Percentiles rank a stretch among this genome's conserved stretches.
Evolutionary conservation across 2,329 filamentous ascomycete species (phyloP).

Genomic region (Ophiostoma sp.): DNA sequence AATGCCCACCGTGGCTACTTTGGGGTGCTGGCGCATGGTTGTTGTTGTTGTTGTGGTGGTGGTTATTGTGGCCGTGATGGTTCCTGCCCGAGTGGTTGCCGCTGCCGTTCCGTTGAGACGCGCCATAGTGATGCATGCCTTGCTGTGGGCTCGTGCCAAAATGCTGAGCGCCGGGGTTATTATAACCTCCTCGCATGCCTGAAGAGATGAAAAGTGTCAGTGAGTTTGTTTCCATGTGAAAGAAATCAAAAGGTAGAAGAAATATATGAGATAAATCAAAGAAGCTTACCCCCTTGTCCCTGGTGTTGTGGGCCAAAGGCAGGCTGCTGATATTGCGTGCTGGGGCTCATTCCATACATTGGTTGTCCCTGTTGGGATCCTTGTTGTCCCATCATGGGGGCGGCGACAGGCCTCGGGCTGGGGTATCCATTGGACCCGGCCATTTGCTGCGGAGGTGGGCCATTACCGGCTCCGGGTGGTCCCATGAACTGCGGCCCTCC

Average conservation of each 20-base stretch:
- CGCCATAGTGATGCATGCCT: slow-evolving; percentile 57
- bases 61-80: slow-evolving; percentile 40
- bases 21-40: too few species aligned
- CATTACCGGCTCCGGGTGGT: slow-evolving; percentile 37
- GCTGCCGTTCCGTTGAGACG: slow-evolving; percentile 53
- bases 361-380: slow-evolving; percentile 86
- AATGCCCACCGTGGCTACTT: too few species aligned
- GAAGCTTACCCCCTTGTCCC: slow-evolving; percentile 58
- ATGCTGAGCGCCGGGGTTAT: slow-evolving; percentile 53
- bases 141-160: slow-evolving; percentile 59
- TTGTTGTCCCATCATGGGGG: slow-evolving; percentile 92
- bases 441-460: slow-evolving; percentile 48
- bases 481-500: slow-evolving; percentile 62
- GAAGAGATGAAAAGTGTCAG: slow-evolving; percentile 28
- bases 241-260: background rate
- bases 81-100: slow-evolving; percentile 47
- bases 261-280: background rate
- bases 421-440: slow-evolving; percentile 72
- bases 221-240: background rate
- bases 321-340: slow-evolving; percentile 68
- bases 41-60: background rate
- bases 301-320: slow-evolving; percentile 58
- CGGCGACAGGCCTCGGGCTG: slow-evolving; percentile 67
- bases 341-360: slow-evolving; percentile 70
- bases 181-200: slow-evolving; percentile 54